Conservation (phyloP, 202 grass and related monocot species). For the Zoysia matrella region DNA sequence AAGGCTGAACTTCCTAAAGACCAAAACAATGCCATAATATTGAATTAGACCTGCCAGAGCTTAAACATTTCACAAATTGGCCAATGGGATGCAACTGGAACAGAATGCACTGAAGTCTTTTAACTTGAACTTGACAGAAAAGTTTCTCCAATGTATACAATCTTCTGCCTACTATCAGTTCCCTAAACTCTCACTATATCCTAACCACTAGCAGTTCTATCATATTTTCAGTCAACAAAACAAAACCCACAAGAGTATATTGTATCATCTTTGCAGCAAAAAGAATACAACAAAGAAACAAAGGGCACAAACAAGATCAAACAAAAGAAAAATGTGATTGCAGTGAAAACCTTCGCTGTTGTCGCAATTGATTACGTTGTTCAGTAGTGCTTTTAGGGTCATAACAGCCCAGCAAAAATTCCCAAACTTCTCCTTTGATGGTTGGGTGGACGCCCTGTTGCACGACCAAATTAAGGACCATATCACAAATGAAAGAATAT, state of each 20-base stretch:
- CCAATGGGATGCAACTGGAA: too few relatives aligned
- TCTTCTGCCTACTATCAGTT: not conserved
- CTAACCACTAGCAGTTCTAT: not conserved
- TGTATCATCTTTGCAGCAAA: slow-evolving; percentile 7
- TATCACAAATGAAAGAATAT: not conserved
- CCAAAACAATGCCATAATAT: not conserved
- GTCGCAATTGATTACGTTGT: slow-evolving; percentile 69
- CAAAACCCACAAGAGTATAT: not conserved
- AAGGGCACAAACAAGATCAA: slow-evolving; percentile 26
- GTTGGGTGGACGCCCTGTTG: slow-evolving; percentile 64
- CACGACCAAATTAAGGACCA: slow-evolving; percentile 38
- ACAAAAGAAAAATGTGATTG: not conserved
- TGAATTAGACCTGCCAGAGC: slow-evolving; percentile 14
- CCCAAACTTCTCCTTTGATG: too few relatives aligned
- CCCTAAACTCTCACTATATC: not conserved
- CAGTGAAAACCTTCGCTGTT: slow-evolving; percentile 60
- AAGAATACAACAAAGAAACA: not conserved
- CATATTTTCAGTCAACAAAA: not conserved
- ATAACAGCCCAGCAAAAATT: slow-evolving; percentile 73
- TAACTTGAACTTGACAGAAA: not conserved
- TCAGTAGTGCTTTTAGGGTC: slow-evolving; percentile 87
- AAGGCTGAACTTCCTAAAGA: slow-evolving; percentile 15
- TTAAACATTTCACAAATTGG: not conserved
- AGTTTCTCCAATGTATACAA: not conserved
- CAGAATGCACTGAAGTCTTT: not conserved